These are phyloP conservation scores for Populus davidiana DNA, from an alignment of 345 rosid species.

Conservation along the genomic window DNA sequence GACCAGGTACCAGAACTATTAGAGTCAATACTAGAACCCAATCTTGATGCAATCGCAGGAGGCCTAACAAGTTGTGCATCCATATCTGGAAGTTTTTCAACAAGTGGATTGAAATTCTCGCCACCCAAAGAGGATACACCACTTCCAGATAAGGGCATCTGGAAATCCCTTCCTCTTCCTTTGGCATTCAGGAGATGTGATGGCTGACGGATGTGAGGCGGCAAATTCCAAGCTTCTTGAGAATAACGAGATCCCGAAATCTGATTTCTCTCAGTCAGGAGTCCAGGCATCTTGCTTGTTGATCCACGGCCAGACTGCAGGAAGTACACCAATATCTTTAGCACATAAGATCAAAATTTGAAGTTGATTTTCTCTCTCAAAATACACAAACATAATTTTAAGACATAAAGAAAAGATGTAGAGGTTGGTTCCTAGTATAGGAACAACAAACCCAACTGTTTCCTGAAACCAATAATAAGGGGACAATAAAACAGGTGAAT, in stretches of 20 bases:
- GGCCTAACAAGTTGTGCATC: conserved; percentile 42
- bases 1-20: conserved; percentile 32
- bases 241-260: conserved; percentile 30
- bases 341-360: neutral
- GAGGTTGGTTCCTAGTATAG: neutral
- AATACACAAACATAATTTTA: neutral
- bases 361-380: neutral
- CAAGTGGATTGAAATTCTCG: conserved; percentile 37
- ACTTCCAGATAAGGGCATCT: conserved; percentile 40
- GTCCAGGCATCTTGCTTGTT: conserved; percentile 23
- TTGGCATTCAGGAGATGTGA: conserved; percentile 38
- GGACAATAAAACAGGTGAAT: neutral
- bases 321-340: conserved; percentile 12
- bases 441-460: neutral
- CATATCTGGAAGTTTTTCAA: conserved; percentile 37
- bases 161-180: conserved; percentile 48
- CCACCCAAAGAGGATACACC: conserved; percentile 40
- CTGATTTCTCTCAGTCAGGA: conserved; percentile 34
- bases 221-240: conserved; percentile 49
- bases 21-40: conserved; percentile 43
- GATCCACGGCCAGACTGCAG: conserved; percentile 49
- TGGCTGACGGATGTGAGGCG: conserved; percentile 38
- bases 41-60: conserved; percentile 35
- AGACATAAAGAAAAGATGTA: neutral
- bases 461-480: neutral